A percentile compares a stretch with the other conserved stretches of the same genome.
These are phyloP conservation scores for Diplodia scrobiculata DNA, from an alignment of 2,329 filamentous ascomycete species.

Conservation along the genomic window DNA sequence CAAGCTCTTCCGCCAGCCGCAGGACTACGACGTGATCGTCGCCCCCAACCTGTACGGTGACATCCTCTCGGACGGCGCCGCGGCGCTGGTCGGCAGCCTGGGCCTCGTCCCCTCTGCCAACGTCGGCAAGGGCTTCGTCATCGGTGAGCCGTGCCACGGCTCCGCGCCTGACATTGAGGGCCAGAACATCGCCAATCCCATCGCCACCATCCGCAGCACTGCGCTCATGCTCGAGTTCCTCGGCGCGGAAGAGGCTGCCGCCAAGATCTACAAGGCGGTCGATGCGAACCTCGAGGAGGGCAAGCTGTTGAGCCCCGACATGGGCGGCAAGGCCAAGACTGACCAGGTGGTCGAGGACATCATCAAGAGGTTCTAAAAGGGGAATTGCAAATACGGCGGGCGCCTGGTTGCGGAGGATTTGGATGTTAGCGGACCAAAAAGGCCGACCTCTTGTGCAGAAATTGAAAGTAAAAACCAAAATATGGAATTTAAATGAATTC, in stretches of 20 bases:
- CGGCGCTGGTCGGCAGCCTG: constrained; percentile 86
- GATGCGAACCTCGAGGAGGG: constrained; percentile 87
- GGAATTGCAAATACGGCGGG: constrained; percentile 13
- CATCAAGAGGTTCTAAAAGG: constrained; percentile 70
- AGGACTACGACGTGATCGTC: constrained; percentile 95
- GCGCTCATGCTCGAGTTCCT: constrained; percentile 97
- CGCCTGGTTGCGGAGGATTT: neutral
- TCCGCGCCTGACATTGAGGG: constrained; percentile 95
- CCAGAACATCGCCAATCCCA: constrained; percentile 89
- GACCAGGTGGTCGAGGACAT: constrained; percentile 86
- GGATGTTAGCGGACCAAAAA: constrained; percentile 1
- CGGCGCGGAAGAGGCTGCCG: constrained; percentile 81
- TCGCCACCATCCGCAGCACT: constrained; percentile 87
- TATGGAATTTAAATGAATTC: neutral
- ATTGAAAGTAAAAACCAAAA: neutral
- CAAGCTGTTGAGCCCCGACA: constrained; percentile 79
- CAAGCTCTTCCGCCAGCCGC: constrained; percentile 96
- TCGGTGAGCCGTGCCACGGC: constrained; percentile 97
- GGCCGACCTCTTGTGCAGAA: neutral
- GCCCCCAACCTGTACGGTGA: constrained; percentile 97
- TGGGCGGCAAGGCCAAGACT: constrained; percentile 84
- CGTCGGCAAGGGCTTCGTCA: constrained; percentile 90
- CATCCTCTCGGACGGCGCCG: constrained; percentile 92
- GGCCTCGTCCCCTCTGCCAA: constrained; percentile 94
- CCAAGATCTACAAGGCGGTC: constrained; percentile 86